These are phyloP conservation scores for Zygosaccharomyces kombuchaensis DNA, from an alignment of 805 yeast genomes.

Conservation along the genomic window DNA sequence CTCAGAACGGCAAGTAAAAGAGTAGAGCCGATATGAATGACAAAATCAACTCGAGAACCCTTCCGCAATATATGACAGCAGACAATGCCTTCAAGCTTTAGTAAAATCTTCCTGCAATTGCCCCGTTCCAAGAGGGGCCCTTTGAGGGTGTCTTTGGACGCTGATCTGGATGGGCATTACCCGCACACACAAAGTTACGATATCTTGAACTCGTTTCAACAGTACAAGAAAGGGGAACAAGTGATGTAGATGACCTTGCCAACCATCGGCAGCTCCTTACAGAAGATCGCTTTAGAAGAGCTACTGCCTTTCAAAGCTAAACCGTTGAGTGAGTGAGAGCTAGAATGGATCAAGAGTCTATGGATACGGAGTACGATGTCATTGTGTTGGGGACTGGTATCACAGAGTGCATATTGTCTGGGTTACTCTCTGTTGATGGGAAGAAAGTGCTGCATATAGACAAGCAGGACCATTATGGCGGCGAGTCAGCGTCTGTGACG, in stretches of 20 bases:
- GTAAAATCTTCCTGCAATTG: too few species aligned
- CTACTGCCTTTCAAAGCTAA: background rate
- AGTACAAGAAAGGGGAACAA: background rate
- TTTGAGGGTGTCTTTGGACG: too few species aligned
- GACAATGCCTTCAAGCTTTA: too few species aligned
- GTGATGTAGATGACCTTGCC: background rate
- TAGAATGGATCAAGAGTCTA: constrained; percentile 34
- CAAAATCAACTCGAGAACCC: too few species aligned
- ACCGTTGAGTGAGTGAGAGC: background rate
- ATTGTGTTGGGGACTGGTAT: constrained; percentile 93
- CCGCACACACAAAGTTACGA: too few species aligned
- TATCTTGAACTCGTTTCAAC: background rate
- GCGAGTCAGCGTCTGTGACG: constrained; percentile 79
- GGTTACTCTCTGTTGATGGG: constrained; percentile 93
- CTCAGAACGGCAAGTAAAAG: background rate
- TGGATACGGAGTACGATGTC: constrained; percentile 97
- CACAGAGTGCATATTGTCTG: constrained; percentile 93
- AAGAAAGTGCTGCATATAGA: constrained; percentile 96
- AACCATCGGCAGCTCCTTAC: background rate
- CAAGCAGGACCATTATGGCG: constrained; percentile 95
- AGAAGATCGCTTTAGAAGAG: background rate
- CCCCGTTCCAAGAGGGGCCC: too few species aligned
- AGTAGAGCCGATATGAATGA: background rate
- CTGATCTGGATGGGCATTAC: too few species aligned
- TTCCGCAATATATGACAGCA: too few species aligned